phyloP scores from a whole-genome alignment of 257 asterid genomes.

The Solanum lycopersicoides region DNA sequence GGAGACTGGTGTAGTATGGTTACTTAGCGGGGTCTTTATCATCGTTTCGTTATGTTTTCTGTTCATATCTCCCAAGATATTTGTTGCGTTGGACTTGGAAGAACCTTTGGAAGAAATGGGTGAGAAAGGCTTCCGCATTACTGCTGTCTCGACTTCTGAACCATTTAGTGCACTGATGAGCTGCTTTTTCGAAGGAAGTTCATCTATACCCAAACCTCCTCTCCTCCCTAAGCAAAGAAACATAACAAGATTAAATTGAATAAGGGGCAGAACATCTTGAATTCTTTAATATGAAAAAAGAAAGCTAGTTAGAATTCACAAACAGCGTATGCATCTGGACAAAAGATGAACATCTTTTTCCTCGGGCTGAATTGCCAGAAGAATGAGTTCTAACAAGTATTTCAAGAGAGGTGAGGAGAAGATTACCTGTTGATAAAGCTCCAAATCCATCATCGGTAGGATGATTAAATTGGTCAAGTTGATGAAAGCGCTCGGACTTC shows the following conservation, averaged over 20 bases:
- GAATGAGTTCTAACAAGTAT: background rate
- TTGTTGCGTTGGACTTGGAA: conserved; percentile 42
- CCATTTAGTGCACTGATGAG: background rate
- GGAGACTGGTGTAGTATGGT: background rate
- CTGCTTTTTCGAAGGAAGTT: conserved; percentile 20
- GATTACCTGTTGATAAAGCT: conserved; percentile 51
- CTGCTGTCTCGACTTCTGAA: background rate
- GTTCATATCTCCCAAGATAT: conserved; percentile 52
- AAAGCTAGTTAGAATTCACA: background rate
- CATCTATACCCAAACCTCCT: conserved; percentile 84
- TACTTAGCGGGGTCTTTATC: conserved; percentile 33
- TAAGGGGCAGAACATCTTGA: background rate
- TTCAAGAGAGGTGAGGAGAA: background rate
- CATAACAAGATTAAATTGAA: background rate
- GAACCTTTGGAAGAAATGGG: conserved; percentile 75
- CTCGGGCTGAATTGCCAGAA: background rate
- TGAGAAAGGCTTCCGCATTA: conserved; percentile 76
- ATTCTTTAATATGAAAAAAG: background rate
- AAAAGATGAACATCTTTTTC: background rate
- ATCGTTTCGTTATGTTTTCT: conserved; percentile 41
- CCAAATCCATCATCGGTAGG: conserved; percentile 38
- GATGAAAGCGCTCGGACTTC: conserved; percentile 16
- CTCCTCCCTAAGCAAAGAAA: conserved; percentile 52
- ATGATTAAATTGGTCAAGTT: conserved; percentile 13
- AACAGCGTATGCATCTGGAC: background rate